Evolutionary conservation across 2,329 filamentous ascomycete genomes (phyloP).

Genomic region (Trichoderma oligosporum): DNA sequence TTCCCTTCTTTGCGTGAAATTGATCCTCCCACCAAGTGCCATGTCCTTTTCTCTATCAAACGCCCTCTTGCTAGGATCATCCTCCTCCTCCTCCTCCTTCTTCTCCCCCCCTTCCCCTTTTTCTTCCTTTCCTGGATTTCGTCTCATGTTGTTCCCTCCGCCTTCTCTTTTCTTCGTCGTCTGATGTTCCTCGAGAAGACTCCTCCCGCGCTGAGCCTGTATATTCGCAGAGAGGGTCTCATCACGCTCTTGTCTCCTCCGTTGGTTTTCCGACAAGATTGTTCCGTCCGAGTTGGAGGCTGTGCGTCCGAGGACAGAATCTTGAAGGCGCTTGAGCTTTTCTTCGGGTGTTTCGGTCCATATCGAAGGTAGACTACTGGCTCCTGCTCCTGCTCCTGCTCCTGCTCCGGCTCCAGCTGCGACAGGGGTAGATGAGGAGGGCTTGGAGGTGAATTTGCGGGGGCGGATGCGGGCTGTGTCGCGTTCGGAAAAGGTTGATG

Average conservation of each 20-base stretch:
- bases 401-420: slow-evolving; percentile 44
- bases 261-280: slow-evolving; percentile 42
- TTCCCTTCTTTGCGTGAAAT: slow-evolving; percentile 69
- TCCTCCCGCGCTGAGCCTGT: background rate
- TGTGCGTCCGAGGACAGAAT: slow-evolving; percentile 74
- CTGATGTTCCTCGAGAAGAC: background rate
- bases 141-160: no score
- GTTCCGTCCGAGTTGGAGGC: slow-evolving; percentile 34
- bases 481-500: slow-evolving; percentile 54
- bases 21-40: slow-evolving; percentile 68
- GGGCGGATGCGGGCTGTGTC: slow-evolving; percentile 82
- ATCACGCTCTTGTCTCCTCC: slow-evolving; percentile 55
- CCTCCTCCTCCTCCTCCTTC: slow-evolving; percentile 58
- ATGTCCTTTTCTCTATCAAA: slow-evolving; percentile 97
- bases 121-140: slow-evolving; percentile 30
- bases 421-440: slow-evolving; percentile 33
- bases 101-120: slow-evolving; percentile 48
- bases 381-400: no score
- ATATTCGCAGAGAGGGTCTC: slow-evolving; percentile 45
- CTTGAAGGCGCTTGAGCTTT: slow-evolving; percentile 73
- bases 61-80: slow-evolving; percentile 83
- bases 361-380: no score
- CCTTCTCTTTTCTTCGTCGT: no score
- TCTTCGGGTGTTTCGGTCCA: slow-evolving; percentile 93
- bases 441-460: slow-evolving; percentile 74